These are phyloP conservation scores for Lophiotrema nucula DNA, from an alignment of 495 filamentous ascomycete genomes.

Conservation along the genomic window DNA sequence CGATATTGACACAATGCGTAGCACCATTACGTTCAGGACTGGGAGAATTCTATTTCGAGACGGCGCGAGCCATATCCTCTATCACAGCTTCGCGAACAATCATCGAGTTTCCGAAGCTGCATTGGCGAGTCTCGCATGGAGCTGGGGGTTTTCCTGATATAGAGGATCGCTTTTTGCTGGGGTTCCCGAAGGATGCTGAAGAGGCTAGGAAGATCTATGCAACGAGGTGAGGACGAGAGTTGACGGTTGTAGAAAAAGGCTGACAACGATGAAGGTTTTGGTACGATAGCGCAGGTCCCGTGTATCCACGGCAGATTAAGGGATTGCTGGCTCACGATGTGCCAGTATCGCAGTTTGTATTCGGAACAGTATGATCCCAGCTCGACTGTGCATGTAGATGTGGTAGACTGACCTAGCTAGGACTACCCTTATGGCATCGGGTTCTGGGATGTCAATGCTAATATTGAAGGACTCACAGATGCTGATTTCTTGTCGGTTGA, in stretches of 20 bases:
- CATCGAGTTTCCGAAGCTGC: slow-evolving; percentile 28
- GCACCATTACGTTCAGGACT: slow-evolving; percentile 31
- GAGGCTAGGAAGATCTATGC: slow-evolving; percentile 27
- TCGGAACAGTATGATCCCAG: slow-evolving; percentile 36
- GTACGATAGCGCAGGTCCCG: slow-evolving; percentile 35
- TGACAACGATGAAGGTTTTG: slow-evolving; percentile 24
- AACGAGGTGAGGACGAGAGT: background rate
- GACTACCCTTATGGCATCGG: slow-evolving; percentile 34
- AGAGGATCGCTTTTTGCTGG: slow-evolving; percentile 33
- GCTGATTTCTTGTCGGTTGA: slow-evolving; percentile 24
- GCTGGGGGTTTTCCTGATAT: slow-evolving; percentile 35
- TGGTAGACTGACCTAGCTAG: slow-evolving; percentile 11
- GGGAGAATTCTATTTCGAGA: slow-evolving; percentile 38
- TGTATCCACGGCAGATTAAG: slow-evolving; percentile 33
- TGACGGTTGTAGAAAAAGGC: background rate
- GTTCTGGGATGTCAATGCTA: slow-evolving; percentile 31
- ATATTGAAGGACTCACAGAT: slow-evolving; percentile 21
- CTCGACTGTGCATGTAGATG: no score
- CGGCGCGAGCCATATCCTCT: slow-evolving; percentile 31
- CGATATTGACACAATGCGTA: background rate
- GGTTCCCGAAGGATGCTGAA: slow-evolving; percentile 22
- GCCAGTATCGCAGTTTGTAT: slow-evolving; percentile 30
- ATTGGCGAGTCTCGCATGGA: slow-evolving; percentile 34
- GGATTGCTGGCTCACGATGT: slow-evolving; percentile 35
- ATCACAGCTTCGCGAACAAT: slow-evolving; percentile 34